Percentiles rank a stretch among this genome's conserved stretches.
Evolutionary conservation across 805 yeast species (phyloP).

Genomic region (Blastobotrys terrestris): DNA sequence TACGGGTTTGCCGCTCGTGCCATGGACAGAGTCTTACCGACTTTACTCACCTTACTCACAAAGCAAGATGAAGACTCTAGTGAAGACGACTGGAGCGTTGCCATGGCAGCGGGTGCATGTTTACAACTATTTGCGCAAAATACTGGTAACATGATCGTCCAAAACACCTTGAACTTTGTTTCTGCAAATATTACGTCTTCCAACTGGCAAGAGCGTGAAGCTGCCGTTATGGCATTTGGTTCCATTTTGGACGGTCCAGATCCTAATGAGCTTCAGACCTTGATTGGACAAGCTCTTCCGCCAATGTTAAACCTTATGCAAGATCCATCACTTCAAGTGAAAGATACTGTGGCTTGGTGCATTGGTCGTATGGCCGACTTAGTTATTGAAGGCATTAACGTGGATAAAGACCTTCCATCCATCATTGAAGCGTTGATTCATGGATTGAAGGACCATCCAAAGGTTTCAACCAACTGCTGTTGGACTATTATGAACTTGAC

Average conservation of each 20-base stretch:
- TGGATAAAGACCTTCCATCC: conserved; percentile 56
- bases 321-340: conserved; percentile 76
- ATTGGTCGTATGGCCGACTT: conserved; percentile 91
- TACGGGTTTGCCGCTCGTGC: conserved; percentile 85
- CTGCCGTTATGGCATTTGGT: conserved; percentile 99
- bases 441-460: conserved; percentile 89
- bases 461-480: conserved; percentile 93
- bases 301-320: conserved; percentile 70
- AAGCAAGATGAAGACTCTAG: conserved; percentile 92
- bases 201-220: conserved; percentile 87
- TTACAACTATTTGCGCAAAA: conserved; percentile 88
- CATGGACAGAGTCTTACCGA: conserved; percentile 78
- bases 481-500: conserved; percentile 92
- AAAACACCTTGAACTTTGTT: conserved; percentile 79
- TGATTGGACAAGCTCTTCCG: conserved; percentile 75
- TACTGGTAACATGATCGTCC: conserved; percentile 79
- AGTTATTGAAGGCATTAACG: conserved; percentile 69
- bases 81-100: conserved; percentile 90
- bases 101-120: conserved; percentile 99
- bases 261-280: conserved; percentile 53
- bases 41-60: conserved; percentile 69
- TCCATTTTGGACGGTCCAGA: conserved; percentile 95
- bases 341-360: conserved; percentile 98
- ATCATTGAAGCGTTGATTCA: conserved; percentile 65
- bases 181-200: conserved; percentile 56